These are phyloP conservation scores for Ustilago sp. DNA, from an alignment of 1,284 basidiomycete genomes.

Conservation along the genomic window DNA sequence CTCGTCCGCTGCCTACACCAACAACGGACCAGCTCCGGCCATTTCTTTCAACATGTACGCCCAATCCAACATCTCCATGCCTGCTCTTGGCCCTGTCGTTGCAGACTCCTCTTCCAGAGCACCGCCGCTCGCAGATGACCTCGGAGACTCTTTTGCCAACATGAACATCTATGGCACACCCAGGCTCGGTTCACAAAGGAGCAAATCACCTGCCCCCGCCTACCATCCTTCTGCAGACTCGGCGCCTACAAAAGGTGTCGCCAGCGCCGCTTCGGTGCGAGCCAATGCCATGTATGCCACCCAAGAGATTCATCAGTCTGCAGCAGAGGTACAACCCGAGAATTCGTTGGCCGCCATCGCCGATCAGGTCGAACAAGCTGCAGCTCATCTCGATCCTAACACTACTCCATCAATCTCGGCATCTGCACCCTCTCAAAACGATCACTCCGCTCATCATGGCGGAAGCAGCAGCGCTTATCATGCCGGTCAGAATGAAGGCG, in stretches of 20 bases:
- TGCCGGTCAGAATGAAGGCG: conserved; percentile 2
- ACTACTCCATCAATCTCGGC: background rate
- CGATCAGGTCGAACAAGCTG: conserved; percentile 57
- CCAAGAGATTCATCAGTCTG: conserved; percentile 62
- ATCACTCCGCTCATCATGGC: conserved; percentile 23
- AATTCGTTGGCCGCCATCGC: conserved; percentile 61
- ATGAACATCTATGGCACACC: conserved; percentile 57
- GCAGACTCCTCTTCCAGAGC: conserved; percentile 26
- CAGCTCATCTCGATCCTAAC: conserved; percentile 50
- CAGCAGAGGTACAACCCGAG: conserved; percentile 57
- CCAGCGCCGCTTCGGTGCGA: conserved; percentile 33
- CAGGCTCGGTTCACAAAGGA: conserved; percentile 45
- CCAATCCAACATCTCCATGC: conserved; percentile 63
- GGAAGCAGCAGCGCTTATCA: conserved; percentile 20
- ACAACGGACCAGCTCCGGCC: conserved; percentile 20
- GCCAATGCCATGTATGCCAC: conserved; percentile 60
- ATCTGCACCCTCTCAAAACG: conserved; percentile 19
- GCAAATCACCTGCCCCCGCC: conserved; percentile 27
- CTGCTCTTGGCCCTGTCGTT: conserved; percentile 38
- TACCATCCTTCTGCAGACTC: background rate
- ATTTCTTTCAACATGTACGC: conserved; percentile 48
- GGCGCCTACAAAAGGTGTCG: conserved; percentile 15
- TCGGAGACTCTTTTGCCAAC: conserved; percentile 55
- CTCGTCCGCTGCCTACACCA: conserved; percentile 18
- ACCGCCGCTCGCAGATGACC: conserved; percentile 59